Evolutionary conservation across 306 rosid genomes (phyloP).

Genomic region (Lablab purpureus): DNA sequence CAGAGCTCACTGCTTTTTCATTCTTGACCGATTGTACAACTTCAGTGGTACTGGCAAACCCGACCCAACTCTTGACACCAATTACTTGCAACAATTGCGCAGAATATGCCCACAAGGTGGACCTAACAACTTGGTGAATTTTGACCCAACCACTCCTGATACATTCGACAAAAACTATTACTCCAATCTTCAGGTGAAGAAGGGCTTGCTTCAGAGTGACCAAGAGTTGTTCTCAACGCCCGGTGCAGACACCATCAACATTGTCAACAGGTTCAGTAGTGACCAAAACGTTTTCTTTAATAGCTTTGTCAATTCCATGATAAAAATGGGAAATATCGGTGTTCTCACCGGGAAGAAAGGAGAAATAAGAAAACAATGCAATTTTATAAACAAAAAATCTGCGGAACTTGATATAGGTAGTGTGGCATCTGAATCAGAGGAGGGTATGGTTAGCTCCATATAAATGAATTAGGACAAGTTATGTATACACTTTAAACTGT

Average conservation of each 20-base stretch:
- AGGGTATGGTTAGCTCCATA: constrained; percentile 32
- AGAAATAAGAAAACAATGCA: constrained; percentile 48
- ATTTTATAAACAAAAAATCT: constrained; percentile 43
- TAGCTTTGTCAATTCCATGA: constrained; percentile 37
- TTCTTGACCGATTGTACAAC: constrained; percentile 41
- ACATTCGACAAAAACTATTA: constrained; percentile 47
- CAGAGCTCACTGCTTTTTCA: constrained; percentile 34
- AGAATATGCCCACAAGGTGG: constrained; percentile 39
- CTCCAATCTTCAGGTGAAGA: constrained; percentile 38
- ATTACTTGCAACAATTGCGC: constrained; percentile 20
- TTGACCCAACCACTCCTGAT: constrained; percentile 47
- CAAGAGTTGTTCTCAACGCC: constrained; percentile 52
- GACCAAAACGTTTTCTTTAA: constrained; percentile 35
- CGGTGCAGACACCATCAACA: constrained; percentile 36
- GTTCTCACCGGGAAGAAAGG: constrained; percentile 45
- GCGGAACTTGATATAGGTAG: not conserved
- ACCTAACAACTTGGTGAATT: constrained; percentile 22
- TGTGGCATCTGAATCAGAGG: not conserved
- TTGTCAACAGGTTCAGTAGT: constrained; percentile 36
- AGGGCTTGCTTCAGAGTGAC: constrained; percentile 49
- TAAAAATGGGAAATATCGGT: constrained; percentile 52
- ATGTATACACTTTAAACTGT: not conserved
- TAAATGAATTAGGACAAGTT: not conserved
- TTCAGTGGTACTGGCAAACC: constrained; percentile 39
- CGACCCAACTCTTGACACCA: constrained; percentile 49